phyloP scores from a whole-genome alignment of 495 filamentous ascomycete species.

The Aspergillus panamensis region DNA sequence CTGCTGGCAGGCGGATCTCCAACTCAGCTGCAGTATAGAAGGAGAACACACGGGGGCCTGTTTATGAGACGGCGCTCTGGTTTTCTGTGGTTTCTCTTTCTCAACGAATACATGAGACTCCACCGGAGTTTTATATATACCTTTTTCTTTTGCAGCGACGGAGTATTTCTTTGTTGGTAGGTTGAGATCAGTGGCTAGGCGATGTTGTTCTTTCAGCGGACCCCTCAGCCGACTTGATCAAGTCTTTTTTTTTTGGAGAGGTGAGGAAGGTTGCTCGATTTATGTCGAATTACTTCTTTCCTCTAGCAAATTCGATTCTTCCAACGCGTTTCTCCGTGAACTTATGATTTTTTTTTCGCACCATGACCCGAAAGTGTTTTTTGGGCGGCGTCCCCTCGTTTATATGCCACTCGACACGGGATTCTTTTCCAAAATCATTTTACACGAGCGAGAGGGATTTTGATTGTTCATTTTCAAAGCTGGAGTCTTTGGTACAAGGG shows the following conservation, averaged over 20 bases:
- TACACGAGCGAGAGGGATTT: slow-evolving; percentile 1
- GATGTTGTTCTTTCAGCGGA: background rate
- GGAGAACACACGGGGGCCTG: background rate
- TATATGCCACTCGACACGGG: background rate
- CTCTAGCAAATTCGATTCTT: slow-evolving; percentile 5
- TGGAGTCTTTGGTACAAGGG: background rate
- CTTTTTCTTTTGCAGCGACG: background rate
- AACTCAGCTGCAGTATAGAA: background rate
- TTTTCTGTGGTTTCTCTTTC: background rate
- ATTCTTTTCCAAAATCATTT: background rate
- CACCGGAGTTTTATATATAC: background rate
- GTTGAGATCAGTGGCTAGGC: background rate
- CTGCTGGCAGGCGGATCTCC: no score
- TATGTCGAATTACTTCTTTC: background rate
- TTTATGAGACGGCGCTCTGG: background rate
- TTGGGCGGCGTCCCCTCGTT: slow-evolving; percentile 1
- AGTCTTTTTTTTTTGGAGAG: background rate
- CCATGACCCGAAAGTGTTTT: background rate
- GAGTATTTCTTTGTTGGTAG: background rate
- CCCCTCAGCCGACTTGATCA: background rate
- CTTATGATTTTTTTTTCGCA: background rate
- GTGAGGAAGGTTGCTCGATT: background rate
- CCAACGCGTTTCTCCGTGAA: background rate
- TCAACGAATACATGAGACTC: background rate
- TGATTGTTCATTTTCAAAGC: slow-evolving; percentile 1